Evolutionary conservation across 2,329 filamentous ascomycete species (phyloP).

Genomic region (Lachnellula arida): DNA sequence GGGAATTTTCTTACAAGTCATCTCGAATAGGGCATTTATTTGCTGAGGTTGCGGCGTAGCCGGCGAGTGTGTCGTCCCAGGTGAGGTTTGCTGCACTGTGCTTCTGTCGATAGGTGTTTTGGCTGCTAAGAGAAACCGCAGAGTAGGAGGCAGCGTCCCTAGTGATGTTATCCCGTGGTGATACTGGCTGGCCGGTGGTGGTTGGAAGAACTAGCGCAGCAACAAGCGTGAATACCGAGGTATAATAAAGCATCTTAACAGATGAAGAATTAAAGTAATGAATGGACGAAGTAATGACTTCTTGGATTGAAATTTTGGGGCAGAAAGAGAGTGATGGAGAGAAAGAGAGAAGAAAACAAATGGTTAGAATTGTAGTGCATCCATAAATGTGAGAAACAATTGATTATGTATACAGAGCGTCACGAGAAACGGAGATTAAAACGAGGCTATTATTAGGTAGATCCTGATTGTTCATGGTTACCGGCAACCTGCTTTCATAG

Average conservation of each 20-base stretch:
- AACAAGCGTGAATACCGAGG: background rate
- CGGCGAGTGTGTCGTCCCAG: slow-evolving; percentile 61
- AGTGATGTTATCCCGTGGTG: background rate
- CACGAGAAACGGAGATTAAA: no score
- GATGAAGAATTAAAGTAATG: background rate
- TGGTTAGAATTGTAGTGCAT: no score
- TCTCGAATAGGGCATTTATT: slow-evolving; percentile 60
- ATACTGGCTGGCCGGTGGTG: background rate
- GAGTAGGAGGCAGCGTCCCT: background rate
- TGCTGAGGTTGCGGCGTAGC: slow-evolving; percentile 60
- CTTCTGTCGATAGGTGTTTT: slow-evolving; percentile 82
- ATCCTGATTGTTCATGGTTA: no score
- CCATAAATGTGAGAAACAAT: no score
- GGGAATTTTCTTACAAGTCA: slow-evolving; percentile 55
- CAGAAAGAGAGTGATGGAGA: no score
- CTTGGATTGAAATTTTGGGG: no score
- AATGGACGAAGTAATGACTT: no score
- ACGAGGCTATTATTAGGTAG: no score
- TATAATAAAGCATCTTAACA: background rate
- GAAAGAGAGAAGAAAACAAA: no score
- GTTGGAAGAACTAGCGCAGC: background rate
- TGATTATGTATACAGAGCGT: no score
- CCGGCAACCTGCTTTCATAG: no score
- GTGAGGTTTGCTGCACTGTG: slow-evolving; percentile 62
- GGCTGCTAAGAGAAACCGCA: slow-evolving; percentile 33